Evolutionary conservation across 495 filamentous ascomycete species (phyloP).

Genomic region (Aspergillus olivimuriae): DNA sequence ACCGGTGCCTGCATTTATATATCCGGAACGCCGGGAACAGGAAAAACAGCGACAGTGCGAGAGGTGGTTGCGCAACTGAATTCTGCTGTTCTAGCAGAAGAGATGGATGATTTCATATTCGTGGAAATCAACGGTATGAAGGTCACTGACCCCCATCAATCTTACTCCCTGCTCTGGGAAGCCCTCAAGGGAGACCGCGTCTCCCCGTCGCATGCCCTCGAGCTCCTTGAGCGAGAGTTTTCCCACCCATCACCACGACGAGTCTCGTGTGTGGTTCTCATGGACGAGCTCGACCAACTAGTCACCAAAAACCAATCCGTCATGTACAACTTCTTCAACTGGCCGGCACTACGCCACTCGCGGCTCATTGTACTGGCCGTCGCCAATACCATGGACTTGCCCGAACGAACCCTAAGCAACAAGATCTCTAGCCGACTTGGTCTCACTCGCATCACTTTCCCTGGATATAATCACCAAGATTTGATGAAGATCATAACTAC

Average conservation of each 20-base stretch:
- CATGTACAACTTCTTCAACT: slow-evolving; percentile 99
- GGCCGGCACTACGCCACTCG: slow-evolving; percentile 89
- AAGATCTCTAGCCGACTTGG: slow-evolving; percentile 94
- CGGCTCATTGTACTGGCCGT: slow-evolving; percentile 93
- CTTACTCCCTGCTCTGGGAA: slow-evolving; percentile 94
- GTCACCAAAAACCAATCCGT: slow-evolving; percentile 97
- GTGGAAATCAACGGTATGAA: slow-evolving; percentile 99
- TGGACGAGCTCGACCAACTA: slow-evolving; percentile 98
- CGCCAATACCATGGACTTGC: slow-evolving; percentile 98
- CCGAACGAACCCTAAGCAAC: slow-evolving; percentile 93
- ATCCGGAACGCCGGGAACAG: slow-evolving; percentile 97
- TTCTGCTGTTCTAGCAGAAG: slow-evolving; percentile 74
- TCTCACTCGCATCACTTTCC: slow-evolving; percentile 88
- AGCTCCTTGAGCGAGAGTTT: slow-evolving; percentile 88
- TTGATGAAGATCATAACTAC: slow-evolving; percentile 97
- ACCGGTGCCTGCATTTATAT: slow-evolving; percentile 97
- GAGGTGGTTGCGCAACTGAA: slow-evolving; percentile 91
- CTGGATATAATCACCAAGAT: slow-evolving; percentile 94
- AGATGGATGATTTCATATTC: slow-evolving; percentile 98
- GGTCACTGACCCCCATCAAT: slow-evolving; percentile 94
- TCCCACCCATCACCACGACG: slow-evolving; percentile 79
- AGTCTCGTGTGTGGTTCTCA: slow-evolving; percentile 93
- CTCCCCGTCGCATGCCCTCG: slow-evolving; percentile 82
- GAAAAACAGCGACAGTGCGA: slow-evolving; percentile 95
- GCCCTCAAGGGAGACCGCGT: slow-evolving; percentile 90